phyloP scores from a whole-genome alignment of 129 eudicot species.

The Flaveria robusta region DNA sequence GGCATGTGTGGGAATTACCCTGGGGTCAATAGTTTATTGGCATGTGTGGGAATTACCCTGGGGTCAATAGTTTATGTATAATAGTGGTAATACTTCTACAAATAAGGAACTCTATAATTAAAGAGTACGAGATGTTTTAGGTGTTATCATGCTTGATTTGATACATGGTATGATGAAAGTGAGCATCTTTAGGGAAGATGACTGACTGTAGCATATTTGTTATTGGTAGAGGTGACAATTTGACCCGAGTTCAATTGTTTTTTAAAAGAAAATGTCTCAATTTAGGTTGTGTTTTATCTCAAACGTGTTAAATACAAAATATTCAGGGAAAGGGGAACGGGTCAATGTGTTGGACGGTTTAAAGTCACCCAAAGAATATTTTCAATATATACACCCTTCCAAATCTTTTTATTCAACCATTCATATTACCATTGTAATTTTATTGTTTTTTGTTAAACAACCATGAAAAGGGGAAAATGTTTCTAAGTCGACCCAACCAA shows the following conservation, averaged over 20 bases:
- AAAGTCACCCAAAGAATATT: background rate
- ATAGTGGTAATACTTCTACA: background rate
- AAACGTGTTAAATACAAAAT: background rate
- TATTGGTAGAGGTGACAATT: background rate
- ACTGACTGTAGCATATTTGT: background rate
- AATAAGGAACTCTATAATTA: conserved; percentile 18
- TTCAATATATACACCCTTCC: background rate
- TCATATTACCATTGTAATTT: background rate
- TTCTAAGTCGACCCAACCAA: background rate
- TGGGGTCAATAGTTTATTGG: conserved; percentile 8
- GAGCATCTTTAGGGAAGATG: conserved; percentile 1
- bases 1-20: conserved; percentile 5
- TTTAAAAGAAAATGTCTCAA: background rate
- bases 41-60: background rate
- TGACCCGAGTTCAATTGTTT: background rate
- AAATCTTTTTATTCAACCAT: background rate
- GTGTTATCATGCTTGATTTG: conserved; percentile 20
- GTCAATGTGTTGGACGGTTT: background rate
- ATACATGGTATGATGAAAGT: background rate
- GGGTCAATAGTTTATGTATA: conserved; percentile 15
- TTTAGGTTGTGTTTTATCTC: background rate
- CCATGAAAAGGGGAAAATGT: background rate
- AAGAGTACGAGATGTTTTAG: conserved; percentile 10
- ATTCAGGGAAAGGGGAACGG: background rate
- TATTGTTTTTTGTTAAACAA: background rate